Evolutionary conservation across 1,139 yeast genomes (phyloP).

Genomic region (Hemisphaericaspora lyxosophila): DNA sequence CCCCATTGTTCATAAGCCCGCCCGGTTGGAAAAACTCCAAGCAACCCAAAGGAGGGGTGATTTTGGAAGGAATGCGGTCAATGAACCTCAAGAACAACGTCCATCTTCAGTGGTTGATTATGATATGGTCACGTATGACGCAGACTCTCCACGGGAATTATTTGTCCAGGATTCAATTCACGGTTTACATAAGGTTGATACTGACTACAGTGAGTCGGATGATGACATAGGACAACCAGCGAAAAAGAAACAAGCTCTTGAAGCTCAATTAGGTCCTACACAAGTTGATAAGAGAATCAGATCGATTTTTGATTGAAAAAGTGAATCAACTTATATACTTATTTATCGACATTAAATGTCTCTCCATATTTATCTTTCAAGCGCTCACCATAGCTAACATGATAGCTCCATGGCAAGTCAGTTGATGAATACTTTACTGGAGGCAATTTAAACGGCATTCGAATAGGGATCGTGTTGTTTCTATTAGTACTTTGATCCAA

Average conservation of each 20-base stretch:
- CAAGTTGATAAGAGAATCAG: slow-evolving; percentile 32
- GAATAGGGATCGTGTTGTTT: slow-evolving; percentile 27
- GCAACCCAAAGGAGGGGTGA: neutral
- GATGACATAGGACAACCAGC: slow-evolving; percentile 12
- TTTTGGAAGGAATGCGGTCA: neutral
- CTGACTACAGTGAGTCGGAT: slow-evolving; percentile 26
- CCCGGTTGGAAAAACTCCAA: neutral
- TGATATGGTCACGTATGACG: slow-evolving; percentile 13
- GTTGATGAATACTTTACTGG: slow-evolving; percentile 33
- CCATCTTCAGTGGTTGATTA: slow-evolving; percentile 1
- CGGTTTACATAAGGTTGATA: slow-evolving; percentile 18
- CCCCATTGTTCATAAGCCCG: neutral
- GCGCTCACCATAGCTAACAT: slow-evolving; percentile 19
- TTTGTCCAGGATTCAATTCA: neutral
- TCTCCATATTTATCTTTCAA: slow-evolving; percentile 22
- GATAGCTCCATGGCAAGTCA: slow-evolving; percentile 54
- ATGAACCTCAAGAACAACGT: neutral
- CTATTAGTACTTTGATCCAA: slow-evolving; percentile 31
- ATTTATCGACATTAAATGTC: slow-evolving; percentile 15
- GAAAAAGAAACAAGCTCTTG: slow-evolving; percentile 13
- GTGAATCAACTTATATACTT: neutral
- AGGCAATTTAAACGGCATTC: slow-evolving; percentile 58
- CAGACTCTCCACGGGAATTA: slow-evolving; percentile 4
- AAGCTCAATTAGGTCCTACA: slow-evolving; percentile 35
- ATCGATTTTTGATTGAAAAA: slow-evolving; percentile 35